Evolutionary conservation across 2,329 filamentous ascomycete genomes (phyloP), one percentile per base, ranked within the genome.

Genomic region (Botrytis porri): DNA sequence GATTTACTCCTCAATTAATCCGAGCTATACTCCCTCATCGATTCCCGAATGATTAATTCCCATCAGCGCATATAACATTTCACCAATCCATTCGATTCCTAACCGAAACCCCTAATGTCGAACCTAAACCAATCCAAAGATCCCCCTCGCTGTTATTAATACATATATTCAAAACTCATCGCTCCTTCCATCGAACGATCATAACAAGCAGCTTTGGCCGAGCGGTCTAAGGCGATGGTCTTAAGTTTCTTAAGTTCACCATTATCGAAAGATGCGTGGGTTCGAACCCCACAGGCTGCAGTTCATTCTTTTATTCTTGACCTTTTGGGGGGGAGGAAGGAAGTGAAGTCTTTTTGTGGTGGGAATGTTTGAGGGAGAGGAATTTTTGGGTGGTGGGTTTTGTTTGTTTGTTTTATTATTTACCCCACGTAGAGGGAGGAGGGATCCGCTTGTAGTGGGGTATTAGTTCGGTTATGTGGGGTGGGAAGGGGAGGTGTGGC

Each of bases 251-350:
- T 12, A n/a, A 69, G 25, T 18, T 25, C 65, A 69, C 65, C 65
- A 69, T 69, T 69, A 69, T 69, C 65, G 65, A 69, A 43, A 69
- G 65, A 69, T 69, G 65, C 65, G 65, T 57, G 65, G 65, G 65
- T 69, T 69, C 65, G 65, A 69, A 69, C 37, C 65, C 65, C 65
- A 57, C 65, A 57, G 48, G 65, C 65, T 32, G 37, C 65, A 69
- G 4, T 2, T 0, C 0, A 1, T 32, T 60, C 25, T 60, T 37
- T 10, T 0, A 0, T 22, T 25, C 25, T n/a, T 6, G 5, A 41
- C 2, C 12, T 41, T 41, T 41, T 41, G 39, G n/a, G n/a, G n/a
- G n/a, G n/a, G n/a, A n/a, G n/a, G n/a, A n/a, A n/a, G 48, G 6
- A 3, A 54, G 2, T n/a, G 48, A 16, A n/a, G 0, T n/a, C 6